Base-by-base conservation (phyloP, 371 early-diverging fungal genomes). In the Funneliformis caledonium region DNA sequence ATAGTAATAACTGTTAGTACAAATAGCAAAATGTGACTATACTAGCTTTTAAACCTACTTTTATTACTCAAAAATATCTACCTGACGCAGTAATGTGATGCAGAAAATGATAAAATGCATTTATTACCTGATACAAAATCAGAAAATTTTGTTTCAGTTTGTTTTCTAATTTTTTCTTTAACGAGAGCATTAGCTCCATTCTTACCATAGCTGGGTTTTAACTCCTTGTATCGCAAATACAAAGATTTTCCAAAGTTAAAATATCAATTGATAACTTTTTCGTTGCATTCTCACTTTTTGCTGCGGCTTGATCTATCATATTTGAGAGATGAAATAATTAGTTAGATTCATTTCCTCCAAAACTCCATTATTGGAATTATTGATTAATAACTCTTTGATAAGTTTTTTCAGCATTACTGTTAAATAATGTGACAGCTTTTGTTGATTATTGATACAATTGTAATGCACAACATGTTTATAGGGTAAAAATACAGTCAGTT, bases 151-250 rank as follows among this genome's bases (percentile, higher is more conserved):
- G 26, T 33, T 12, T 22, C 37, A 1, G 26, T 72, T 52, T 50
- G 14, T 16, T 50, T 52, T 3, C 72, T 47, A 52, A 72, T 26
- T 8, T 72, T 56, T 1, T 50, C 52, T 22, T 37, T 37, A 72
- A 72, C 72, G 7, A 72, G 9, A 48, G 22, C 50, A 50, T 26
- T n/a, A 50, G 16, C 50, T 26, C 14, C 52, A 22, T 50, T 26
- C 22, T 72, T 72, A 26, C 72, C 72, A 52, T 50, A 22, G 19
- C 50, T 42, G 6, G 26, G 5, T 72, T 72, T 72, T 52, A 52
- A 52, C n/a, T 72, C 72, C 56, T 72, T 72, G 31, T 72, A 72
- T 72, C 52, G 50, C 50, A 22, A 50, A 72, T 50, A 72, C 50
- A 72, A 48, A 31, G 31, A 7, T 31, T 42, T 56, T 48, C 72